Base-by-base conservation (phyloP, 495 filamentous ascomycete genomes). In the Talaromyces wortmannii region DNA sequence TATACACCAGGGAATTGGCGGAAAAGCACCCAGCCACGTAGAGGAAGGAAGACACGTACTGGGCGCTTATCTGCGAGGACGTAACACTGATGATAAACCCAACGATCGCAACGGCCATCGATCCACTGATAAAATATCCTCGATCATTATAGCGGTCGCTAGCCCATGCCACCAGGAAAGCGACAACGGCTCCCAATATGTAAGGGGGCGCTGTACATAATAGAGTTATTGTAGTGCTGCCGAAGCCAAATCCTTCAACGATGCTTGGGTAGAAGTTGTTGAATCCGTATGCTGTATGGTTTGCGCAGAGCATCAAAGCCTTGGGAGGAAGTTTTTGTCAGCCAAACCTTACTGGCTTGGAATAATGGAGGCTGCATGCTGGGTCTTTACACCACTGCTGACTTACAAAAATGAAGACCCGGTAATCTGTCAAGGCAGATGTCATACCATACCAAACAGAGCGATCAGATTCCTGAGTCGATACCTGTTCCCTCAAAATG, bases 261-360 rank as follows among this genome's bases (percentile, higher is more conserved):
- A 82, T 77, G 18, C 72, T 81, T 0, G 80, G 80, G 70, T 82
- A 82, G 67, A 83, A 78, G 57, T 75, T 72, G 57, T 70, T 76
- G 62, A 74, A 75, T 12, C 65, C 67, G 48, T 70, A 69, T 31
- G 73, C 66, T 11, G 67, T 50, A 31, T 50, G 30, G 29, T 50
- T 50, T 10, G 17, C 31, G 52, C 12, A 72, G 17, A 71, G 63
- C 51, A 61, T 62, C 52, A 63, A 52, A 7, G 51, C 54, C 63
- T 58, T 54, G 59, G 16, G 16, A 17, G 30, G 52, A 2, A 52
- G 29, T 30, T 23, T 33, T 33, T 31, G 7, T 33, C 15, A 15
- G n/a, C n/a, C 15, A n/a, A 7, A 6, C 7, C 7, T 45, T 45
- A n/a, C 44, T 45, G 44, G n/a, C n/a, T n/a, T n/a, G n/a, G n/a